A percentile compares a stretch with the other conserved stretches of the same genome.
phyloP scores from a whole-genome alignment of 352 stramenopile genomes.

The Phytophthora ohioensis region DNA sequence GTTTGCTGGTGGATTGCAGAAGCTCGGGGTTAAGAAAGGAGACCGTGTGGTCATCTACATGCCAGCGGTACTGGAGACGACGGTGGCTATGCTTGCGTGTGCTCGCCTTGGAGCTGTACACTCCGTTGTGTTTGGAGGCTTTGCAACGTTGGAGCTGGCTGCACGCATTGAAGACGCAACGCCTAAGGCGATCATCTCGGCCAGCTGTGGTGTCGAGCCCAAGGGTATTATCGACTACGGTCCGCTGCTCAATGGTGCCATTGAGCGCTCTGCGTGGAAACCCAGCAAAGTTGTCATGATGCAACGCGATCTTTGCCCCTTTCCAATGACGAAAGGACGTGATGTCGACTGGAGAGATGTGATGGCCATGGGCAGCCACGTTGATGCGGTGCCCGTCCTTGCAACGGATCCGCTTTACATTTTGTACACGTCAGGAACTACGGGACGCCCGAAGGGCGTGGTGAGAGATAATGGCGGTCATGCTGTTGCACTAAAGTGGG shows the following conservation, averaged over 20 bases:
- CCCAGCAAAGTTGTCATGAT: conserved; percentile 78
- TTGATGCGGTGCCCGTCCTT: conserved; percentile 58
- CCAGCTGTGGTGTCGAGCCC: conserved; percentile 74
- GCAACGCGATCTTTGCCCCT: conserved; percentile 64
- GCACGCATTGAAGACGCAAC: conserved; percentile 83
- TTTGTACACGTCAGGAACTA: conserved; percentile 84
- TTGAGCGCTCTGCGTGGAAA: conserved; percentile 68
- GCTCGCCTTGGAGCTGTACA: conserved; percentile 96
- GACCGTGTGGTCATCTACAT: conserved; percentile 98
- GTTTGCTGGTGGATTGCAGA: conserved; percentile 69
- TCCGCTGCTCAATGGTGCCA: conserved; percentile 71
- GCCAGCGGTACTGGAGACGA: conserved; percentile 96
- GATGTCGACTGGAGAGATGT: conserved; percentile 71
- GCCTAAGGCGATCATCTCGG: conserved; percentile 82
- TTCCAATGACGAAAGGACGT: conserved; percentile 48
- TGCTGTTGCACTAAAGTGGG: conserved; percentile 89
- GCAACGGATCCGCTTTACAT: conserved; percentile 81
- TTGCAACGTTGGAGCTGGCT: conserved; percentile 86
- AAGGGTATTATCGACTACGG: conserved; percentile 86
- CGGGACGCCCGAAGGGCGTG: conserved; percentile 79
- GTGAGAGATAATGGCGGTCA: conserved; percentile 82
- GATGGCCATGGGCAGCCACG: conserved; percentile 42
- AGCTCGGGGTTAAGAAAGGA: conserved; percentile 76
- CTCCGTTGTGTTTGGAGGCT: conserved; percentile 92
- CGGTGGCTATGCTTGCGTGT: conserved; percentile 98